Conservation (phyloP, 2,329 filamentous ascomycete genomes). For the Cladosporium sphaerospermum region DNA sequence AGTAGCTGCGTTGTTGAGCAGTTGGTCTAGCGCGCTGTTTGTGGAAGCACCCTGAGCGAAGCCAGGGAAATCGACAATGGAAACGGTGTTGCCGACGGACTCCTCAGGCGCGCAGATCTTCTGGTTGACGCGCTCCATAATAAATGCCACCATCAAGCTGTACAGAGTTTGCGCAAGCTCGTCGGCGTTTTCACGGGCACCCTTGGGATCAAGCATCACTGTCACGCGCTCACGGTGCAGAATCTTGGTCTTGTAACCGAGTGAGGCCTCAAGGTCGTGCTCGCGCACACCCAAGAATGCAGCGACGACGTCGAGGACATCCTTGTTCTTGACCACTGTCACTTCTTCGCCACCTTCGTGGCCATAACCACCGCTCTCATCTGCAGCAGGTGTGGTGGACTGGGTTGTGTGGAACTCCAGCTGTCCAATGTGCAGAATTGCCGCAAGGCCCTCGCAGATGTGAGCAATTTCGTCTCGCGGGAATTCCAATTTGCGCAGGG, state of each 20-base stretch:
- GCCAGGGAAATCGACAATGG: constrained; percentile 92
- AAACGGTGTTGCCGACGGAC: constrained; percentile 84
- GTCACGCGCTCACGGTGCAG: constrained; percentile 96
- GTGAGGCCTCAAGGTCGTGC: constrained; percentile 74
- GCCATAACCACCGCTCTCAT: constrained; percentile 93
- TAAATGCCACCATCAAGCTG: constrained; percentile 85
- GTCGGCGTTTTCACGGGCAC: constrained; percentile 85
- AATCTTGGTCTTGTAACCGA: constrained; percentile 96
- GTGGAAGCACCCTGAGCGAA: constrained; percentile 82
- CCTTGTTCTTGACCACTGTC: constrained; percentile 89
- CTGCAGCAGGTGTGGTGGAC: constrained; percentile 69
- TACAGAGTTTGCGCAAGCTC: constrained; percentile 91
- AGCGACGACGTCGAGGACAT: constrained; percentile 75
- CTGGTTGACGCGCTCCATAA: constrained; percentile 90
- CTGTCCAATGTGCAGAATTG: constrained; percentile 95
- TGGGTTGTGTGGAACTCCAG: constrained; percentile 84
- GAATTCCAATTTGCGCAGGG: constrained; percentile 88
- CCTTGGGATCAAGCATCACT: constrained; percentile 89
- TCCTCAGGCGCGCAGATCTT: constrained; percentile 82
- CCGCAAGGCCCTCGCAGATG: constrained; percentile 89
- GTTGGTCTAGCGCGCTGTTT: constrained; percentile 78
- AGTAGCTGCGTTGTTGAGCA: constrained; percentile 88
- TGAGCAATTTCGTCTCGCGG: constrained; percentile 89
- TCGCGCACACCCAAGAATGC: constrained; percentile 88
- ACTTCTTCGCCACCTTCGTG: constrained; percentile 84